These are phyloP conservation scores for Funneliformis geosporum DNA, from an alignment of 192 early-diverging fungal genomes.

Conservation along the genomic window DNA sequence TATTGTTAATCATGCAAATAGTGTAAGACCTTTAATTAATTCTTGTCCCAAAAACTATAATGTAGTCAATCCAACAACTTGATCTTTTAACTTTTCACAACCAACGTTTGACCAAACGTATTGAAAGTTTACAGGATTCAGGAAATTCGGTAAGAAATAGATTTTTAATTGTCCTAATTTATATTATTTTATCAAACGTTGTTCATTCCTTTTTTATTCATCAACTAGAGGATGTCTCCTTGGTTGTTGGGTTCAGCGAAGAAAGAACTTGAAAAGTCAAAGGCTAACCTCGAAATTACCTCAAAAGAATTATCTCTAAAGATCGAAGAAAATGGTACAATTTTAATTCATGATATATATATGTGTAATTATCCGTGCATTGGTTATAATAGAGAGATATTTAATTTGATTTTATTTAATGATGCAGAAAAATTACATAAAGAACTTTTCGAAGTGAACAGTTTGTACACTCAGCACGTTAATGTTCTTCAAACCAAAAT, in stretches of 20 bases:
- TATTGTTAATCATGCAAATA: not conserved
- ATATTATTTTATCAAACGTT: not conserved
- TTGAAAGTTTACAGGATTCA: slow-evolving; percentile 54
- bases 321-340: slow-evolving; percentile 62
- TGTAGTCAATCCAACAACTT: slow-evolving; percentile 51
- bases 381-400: not conserved
- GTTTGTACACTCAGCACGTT: slow-evolving; percentile 52
- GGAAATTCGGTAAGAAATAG: slow-evolving; percentile 34
- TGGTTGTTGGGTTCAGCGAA: slow-evolving; percentile 50
- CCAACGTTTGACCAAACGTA: slow-evolving; percentile 60
- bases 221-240: slow-evolving; percentile 36
- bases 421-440: slow-evolving; percentile 42
- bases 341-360: not conserved
- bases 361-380: not conserved
- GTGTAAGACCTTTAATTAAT: not conserved
- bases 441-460: slow-evolving; percentile 54
- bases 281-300: slow-evolving; percentile 47
- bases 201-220: slow-evolving; percentile 2
- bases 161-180: not conserved
- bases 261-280: slow-evolving; percentile 59
- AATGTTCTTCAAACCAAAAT: slow-evolving; percentile 52
- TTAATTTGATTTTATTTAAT: not conserved
- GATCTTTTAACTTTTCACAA: slow-evolving; percentile 62
- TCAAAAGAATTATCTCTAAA: slow-evolving; percentile 53
- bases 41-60: not conserved